Conservation (phyloP, 495 filamentous ascomycete genomes). For the Talaromyces liani region DNA sequence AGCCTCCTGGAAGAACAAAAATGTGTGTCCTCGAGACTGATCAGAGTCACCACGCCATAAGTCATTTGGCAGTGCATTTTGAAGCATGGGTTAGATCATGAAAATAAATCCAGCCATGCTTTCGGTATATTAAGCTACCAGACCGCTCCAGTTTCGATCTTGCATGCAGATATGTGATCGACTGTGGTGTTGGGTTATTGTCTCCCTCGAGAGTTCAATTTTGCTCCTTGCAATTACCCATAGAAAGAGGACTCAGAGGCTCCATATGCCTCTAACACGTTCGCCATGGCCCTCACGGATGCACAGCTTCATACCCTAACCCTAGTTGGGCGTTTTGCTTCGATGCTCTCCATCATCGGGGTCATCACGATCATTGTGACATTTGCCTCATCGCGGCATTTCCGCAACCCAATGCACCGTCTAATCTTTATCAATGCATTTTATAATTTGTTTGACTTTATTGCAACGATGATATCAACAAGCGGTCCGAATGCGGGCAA, state of each 20-base stretch:
- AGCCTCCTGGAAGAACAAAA: not conserved
- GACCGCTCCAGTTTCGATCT: not conserved
- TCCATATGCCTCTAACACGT: not conserved
- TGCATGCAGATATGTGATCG: not conserved
- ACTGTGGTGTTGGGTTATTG: not conserved
- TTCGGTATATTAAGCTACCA: not conserved
- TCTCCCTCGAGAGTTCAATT: not conserved
- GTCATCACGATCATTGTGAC: conserved; percentile 26
- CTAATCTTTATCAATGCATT: conserved; percentile 42
- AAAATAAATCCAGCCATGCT: not conserved
- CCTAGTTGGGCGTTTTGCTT: conserved; percentile 30
- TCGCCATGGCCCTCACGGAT: conserved; percentile 23
- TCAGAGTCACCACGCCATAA: not conserved
- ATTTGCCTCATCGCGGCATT: conserved; percentile 29
- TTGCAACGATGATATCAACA: conserved; percentile 37
- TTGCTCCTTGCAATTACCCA: not conserved
- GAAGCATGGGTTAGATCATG: not conserved
- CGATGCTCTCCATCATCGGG: conserved; percentile 30
- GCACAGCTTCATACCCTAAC: conserved; percentile 21
- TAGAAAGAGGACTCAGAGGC: not conserved
- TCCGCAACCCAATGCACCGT: conserved; percentile 40
- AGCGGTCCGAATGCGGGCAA: conserved; percentile 31
- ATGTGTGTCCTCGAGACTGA: not conserved
- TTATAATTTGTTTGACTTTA: conserved; percentile 38
- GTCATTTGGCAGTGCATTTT: not conserved